These are phyloP conservation scores for Fusarium napiforme DNA, from an alignment of 2,329 filamentous ascomycete genomes.

Conservation along the genomic window DNA sequence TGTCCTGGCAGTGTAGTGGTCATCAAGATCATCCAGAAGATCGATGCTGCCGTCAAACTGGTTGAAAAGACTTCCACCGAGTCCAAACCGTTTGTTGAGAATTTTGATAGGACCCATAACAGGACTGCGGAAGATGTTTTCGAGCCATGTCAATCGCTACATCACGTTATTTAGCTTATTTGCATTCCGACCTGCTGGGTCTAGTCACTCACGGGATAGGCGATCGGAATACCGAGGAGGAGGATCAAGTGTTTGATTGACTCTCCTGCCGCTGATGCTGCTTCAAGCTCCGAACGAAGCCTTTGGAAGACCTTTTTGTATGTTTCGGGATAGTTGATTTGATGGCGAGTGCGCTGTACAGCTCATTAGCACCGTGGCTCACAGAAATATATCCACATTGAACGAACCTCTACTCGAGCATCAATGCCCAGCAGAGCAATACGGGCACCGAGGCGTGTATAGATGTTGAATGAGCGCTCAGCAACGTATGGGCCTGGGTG, in stretches of 20 bases:
- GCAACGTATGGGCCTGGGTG: constrained; percentile 89
- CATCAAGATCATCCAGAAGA: constrained; percentile 90
- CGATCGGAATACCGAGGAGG: constrained; percentile 86
- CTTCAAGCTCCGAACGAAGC: constrained; percentile 77
- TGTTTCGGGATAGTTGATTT: constrained; percentile 93
- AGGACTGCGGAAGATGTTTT: constrained; percentile 89
- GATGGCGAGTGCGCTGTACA: constrained; percentile 81
- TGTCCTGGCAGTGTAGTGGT: constrained; percentile 92
- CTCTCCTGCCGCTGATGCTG: constrained; percentile 71
- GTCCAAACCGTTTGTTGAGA: constrained; percentile 87
- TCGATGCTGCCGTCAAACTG: constrained; percentile 94
- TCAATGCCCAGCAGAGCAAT: constrained; percentile 90
- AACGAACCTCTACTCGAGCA: constrained; percentile 82
- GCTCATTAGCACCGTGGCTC: constrained; percentile 55
- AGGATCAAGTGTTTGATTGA: constrained; percentile 91
- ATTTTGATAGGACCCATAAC: constrained; percentile 90
- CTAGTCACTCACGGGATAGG: constrained; percentile 73
- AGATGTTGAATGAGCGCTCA: constrained; percentile 87
- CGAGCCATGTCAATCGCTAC: constrained; percentile 90
- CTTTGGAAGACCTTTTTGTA: constrained; percentile 86
- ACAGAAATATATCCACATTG: not conserved
- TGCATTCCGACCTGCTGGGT: not conserved
- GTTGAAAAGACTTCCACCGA: constrained; percentile 89
- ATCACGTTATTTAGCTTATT: constrained; percentile 16
- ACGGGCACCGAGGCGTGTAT: constrained; percentile 82